phyloP scores from a whole-genome alignment of 2,329 filamentous ascomycete genomes.

The Cryoendolithus antarcticus region DNA sequence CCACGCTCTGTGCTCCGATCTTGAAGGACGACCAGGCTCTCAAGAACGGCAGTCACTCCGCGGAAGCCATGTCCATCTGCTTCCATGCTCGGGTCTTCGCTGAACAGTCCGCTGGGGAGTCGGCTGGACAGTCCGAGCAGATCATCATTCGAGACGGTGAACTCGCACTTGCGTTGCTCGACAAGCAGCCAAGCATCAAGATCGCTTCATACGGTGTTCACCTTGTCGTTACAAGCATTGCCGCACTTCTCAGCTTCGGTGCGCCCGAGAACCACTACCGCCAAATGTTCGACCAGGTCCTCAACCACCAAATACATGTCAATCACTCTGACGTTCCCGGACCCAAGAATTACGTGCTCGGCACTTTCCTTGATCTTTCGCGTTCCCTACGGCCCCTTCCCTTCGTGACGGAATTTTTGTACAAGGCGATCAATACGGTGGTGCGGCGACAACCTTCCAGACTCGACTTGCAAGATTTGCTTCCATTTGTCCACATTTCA shows the following conservation, averaged over 20 bases:
- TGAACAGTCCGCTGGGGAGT: constrained; percentile 31
- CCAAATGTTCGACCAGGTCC: constrained; percentile 16
- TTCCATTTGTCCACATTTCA: constrained; percentile 51
- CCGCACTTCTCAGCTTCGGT: constrained; percentile 43
- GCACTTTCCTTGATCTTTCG: neutral
- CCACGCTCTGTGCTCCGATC: constrained; percentile 50
- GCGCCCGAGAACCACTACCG: constrained; percentile 36
- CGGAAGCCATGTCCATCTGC: constrained; percentile 36
- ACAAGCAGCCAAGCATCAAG: constrained; percentile 41
- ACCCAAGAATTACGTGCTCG: no score
- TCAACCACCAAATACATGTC: constrained; percentile 11
- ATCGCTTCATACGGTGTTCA: constrained; percentile 34
- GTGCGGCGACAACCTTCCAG: constrained; percentile 15
- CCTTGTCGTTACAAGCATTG: constrained; percentile 45
- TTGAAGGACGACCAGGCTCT: constrained; percentile 26
- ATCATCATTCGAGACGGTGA: constrained; percentile 33
- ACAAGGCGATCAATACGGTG: constrained; percentile 1
- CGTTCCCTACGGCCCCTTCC: neutral
- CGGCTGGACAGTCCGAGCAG: no score
- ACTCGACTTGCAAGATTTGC: constrained; percentile 33
- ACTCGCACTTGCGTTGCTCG: constrained; percentile 43
- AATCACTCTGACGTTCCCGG: no score
- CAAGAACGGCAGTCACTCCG: constrained; percentile 24
- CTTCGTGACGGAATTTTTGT: constrained; percentile 6
- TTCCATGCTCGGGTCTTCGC: constrained; percentile 54